phyloP scores from a whole-genome alignment of 1,139 yeast genomes.

The Candida mesenterica region DNA sequence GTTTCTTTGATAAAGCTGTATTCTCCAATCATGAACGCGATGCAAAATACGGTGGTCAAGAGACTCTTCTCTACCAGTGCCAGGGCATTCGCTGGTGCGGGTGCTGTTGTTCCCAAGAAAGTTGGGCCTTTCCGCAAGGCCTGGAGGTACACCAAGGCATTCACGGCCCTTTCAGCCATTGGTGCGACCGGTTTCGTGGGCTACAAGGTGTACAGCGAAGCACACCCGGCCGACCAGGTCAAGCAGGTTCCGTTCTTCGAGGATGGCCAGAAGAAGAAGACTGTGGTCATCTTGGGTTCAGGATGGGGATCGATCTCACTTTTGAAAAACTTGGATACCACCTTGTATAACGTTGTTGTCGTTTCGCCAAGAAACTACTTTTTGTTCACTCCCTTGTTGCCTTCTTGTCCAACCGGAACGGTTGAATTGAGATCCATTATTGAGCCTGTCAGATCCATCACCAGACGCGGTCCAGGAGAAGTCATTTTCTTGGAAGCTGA shows the following conservation, averaged over 20 bases:
- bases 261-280: conserved; percentile 78
- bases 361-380: conserved; percentile 95
- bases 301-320: conserved; percentile 93
- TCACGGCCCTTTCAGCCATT: conserved; percentile 27
- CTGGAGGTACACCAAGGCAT: conserved; percentile 32
- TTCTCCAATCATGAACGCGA: conserved; percentile 1
- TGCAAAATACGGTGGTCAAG: conserved; percentile 11
- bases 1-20: too few relatives aligned
- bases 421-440: conserved; percentile 86
- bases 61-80: conserved; percentile 19
- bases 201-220: conserved; percentile 59
- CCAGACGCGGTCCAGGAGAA: conserved; percentile 63
- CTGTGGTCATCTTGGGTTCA: conserved; percentile 83
- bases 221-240: conserved; percentile 56
- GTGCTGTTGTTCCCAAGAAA: conserved; percentile 10
- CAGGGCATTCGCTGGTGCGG: conserved; percentile 12
- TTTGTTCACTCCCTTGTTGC: conserved; percentile 88
- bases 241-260: conserved; percentile 52
- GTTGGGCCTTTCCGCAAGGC: conserved; percentile 21
- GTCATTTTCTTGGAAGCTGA: conserved; percentile 89
- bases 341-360: conserved; percentile 82
- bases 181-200: conserved; percentile 49
- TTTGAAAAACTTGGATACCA: conserved; percentile 80
- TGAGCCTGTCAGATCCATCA: conserved; percentile 76
- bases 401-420: conserved; percentile 93